Percentiles rank a stretch among this genome's conserved stretches.
Evolutionary conservation across 768 basidiomycete genomes (phyloP).

Genomic region (Boletus tomentosulus): DNA sequence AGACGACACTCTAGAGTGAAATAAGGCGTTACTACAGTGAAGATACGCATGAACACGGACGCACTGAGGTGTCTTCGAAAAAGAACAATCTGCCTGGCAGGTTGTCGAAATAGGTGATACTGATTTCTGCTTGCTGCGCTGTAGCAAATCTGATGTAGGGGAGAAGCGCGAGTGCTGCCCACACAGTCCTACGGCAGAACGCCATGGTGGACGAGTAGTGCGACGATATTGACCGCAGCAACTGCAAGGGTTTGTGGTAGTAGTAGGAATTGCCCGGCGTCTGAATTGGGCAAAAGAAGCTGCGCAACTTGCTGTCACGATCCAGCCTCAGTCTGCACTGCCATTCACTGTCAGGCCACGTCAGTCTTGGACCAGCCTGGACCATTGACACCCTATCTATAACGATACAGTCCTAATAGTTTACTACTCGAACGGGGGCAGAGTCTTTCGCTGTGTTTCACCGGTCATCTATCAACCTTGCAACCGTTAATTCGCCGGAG

Average conservation of each 20-base stretch:
- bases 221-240: constrained; percentile 11
- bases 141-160: constrained; percentile 17
- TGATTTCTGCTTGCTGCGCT: constrained; percentile 47
- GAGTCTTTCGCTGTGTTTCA: no score
- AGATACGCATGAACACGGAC: constrained; percentile 26
- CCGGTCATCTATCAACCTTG: no score
- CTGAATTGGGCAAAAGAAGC: neutral
- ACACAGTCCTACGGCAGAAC: constrained; percentile 26
- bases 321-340: no score
- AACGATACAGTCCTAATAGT: no score
- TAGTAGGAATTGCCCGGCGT: no score
- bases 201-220: constrained; percentile 25
- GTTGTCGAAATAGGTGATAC: constrained; percentile 58
- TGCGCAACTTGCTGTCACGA: no score
- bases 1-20: constrained; percentile 56
- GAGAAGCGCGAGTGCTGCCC: constrained; percentile 23
- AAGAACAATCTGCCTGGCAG: constrained; percentile 78
- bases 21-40: neutral
- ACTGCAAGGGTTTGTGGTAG: no score
- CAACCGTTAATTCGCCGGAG: no score
- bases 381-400: no score
- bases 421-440: no score
- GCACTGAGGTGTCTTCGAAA: constrained; percentile 88
- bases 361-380: no score
- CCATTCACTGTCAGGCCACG: no score